Evolutionary conservation across 352 stramenopile species (phyloP).

Genomic region (Phytophthora pistaciae): DNA sequence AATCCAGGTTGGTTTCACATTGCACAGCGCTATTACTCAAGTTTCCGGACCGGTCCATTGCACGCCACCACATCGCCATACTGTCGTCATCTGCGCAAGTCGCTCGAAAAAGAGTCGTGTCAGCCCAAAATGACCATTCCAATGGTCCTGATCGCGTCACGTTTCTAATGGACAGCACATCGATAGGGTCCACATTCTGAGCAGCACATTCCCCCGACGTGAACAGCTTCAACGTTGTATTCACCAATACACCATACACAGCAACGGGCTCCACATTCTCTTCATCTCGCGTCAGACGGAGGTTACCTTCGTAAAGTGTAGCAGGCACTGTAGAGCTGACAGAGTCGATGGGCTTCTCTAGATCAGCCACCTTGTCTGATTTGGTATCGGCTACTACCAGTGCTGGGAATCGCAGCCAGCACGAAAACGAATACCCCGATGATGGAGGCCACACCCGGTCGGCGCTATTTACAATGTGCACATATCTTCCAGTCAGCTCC

Average conservation of each 20-base stretch:
- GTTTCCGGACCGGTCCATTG: conserved; percentile 59
- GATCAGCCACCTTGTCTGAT: neutral
- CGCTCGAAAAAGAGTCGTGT: conserved; percentile 50
- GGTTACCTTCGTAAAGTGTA: conserved; percentile 66
- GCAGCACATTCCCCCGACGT: conserved; percentile 44
- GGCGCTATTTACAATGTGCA: conserved; percentile 68
- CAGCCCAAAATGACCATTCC: conserved; percentile 63
- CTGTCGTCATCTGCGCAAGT: conserved; percentile 32
- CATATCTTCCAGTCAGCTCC: conserved; percentile 64
- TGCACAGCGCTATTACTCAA: conserved; percentile 34
- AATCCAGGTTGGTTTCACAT: neutral
- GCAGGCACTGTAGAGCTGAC: conserved; percentile 34
- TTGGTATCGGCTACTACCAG: neutral
- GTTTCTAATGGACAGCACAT: conserved; percentile 54
- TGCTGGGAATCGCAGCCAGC: conserved; percentile 70
- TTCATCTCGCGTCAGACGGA: conserved; percentile 51
- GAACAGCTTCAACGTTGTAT: conserved; percentile 66
- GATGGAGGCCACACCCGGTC: conserved; percentile 76
- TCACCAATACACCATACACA: conserved; percentile 73
- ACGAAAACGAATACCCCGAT: conserved; percentile 82
- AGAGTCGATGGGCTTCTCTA: neutral
- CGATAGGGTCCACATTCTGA: conserved; percentile 38
- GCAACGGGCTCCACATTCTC: conserved; percentile 42
- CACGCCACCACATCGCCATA: conserved; percentile 69
- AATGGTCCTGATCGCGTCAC: conserved; percentile 39